phyloP scores from a whole-genome alignment of 1,284 basidiomycete genomes.

The Mycosarcoma mackinlayi region DNA sequence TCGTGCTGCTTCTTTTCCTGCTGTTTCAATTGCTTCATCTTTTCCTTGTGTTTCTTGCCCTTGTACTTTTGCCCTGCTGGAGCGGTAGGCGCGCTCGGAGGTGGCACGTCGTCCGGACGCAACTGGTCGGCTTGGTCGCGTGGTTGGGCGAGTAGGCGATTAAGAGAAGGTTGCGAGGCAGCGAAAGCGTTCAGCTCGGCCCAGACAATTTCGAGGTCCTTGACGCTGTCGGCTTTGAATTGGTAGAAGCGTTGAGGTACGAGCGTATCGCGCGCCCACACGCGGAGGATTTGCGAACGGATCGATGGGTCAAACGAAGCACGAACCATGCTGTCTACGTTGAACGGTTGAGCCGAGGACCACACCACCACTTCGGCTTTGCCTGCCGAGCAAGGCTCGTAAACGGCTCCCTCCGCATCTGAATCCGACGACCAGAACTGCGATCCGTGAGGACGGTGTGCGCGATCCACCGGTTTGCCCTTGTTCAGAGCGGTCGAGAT shows the following conservation, averaged over 20 bases:
- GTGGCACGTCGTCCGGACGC: slow-evolving; percentile 20
- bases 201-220: slow-evolving; percentile 83
- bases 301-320: slow-evolving; percentile 58
- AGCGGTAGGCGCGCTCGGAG: slow-evolving; percentile 5
- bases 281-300: slow-evolving; percentile 72
- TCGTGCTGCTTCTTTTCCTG: background rate
- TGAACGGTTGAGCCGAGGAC: slow-evolving; percentile 84
- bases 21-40: background rate
- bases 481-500: slow-evolving; percentile 3
- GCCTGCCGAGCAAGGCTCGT: slow-evolving; percentile 58
- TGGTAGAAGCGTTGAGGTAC: slow-evolving; percentile 61
- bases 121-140: slow-evolving; percentile 28
- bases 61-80: slow-evolving; percentile 10
- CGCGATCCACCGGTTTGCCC: background rate
- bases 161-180: background rate
- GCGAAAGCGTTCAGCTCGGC: slow-evolving; percentile 69
- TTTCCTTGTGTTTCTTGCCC: slow-evolving; percentile 5
- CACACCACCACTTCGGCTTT: slow-evolving; percentile 87
- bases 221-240: slow-evolving; percentile 69
- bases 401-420: background rate
- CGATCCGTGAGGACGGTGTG: slow-evolving; percentile 39
- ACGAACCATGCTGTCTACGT: slow-evolving; percentile 74
- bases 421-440: slow-evolving; percentile 39
- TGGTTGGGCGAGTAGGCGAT: slow-evolving; percentile 31
- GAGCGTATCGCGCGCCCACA: slow-evolving; percentile 83